phyloP scores from a whole-genome alignment of 192 early-diverging fungal genomes.

The Dimargaris cristalligena region DNA sequence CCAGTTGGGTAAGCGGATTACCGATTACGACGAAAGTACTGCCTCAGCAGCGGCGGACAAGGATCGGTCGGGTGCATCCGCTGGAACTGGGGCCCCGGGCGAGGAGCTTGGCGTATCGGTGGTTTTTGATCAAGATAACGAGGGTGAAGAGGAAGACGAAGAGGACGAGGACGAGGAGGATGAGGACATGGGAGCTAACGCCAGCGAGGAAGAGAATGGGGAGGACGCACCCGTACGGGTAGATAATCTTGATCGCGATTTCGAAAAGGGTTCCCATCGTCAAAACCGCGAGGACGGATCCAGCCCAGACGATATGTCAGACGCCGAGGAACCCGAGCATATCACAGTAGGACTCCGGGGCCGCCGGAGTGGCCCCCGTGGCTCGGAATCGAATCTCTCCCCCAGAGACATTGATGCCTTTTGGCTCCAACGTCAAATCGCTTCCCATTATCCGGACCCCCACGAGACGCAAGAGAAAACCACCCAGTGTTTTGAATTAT shows the following conservation, averaged over 20 bases:
- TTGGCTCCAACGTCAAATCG: constrained; percentile 83
- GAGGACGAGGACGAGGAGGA: constrained; percentile 41
- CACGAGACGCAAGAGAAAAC: constrained; percentile 83
- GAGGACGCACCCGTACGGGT: constrained; percentile 11
- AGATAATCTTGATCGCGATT: constrained; percentile 14
- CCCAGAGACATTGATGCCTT: constrained; percentile 91
- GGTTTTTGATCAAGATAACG: constrained; percentile 90
- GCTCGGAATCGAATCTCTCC: constrained; percentile 17
- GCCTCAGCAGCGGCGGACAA: constrained; percentile 31
- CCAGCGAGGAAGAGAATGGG: constrained; percentile 34
- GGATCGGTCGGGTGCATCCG: constrained; percentile 37
- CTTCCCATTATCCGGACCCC: constrained; percentile 68
- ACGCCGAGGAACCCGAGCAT: constrained; percentile 8
- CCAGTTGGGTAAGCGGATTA: constrained; percentile 86
- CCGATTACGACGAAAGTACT: constrained; percentile 57
- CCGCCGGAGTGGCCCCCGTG: constrained; percentile 3
- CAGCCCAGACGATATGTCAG: neutral
- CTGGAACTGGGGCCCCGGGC: constrained; percentile 50
- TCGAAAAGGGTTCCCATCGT: constrained; percentile 19
- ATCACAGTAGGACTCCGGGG: neutral
- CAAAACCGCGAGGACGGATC: neutral
- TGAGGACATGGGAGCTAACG: constrained; percentile 29
- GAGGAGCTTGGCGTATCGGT: constrained; percentile 89
- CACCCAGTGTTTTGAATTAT: constrained; percentile 45
- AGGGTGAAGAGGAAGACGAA: constrained; percentile 61